Conservation (phyloP, 352 stramenopile genomes). For the Thraustochytrium sp. region DNA sequence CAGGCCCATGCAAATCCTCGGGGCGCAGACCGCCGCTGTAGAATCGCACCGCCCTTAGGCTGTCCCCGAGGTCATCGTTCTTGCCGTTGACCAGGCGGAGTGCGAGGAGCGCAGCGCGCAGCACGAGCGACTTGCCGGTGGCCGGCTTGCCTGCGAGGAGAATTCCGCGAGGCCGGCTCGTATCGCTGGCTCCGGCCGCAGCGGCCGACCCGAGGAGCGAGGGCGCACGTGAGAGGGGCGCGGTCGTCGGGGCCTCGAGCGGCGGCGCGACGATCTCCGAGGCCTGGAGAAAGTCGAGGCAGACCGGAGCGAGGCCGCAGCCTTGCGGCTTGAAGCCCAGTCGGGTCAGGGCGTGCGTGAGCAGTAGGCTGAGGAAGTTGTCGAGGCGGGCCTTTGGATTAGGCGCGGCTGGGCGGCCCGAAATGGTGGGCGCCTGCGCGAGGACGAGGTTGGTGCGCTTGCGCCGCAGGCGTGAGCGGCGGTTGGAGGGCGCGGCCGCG, state of each 20-base stretch:
- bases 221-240: no score
- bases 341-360: neutral
- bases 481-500: neutral
- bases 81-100: neutral
- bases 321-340: neutral
- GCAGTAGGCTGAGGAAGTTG: neutral
- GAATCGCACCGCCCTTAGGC: no score
- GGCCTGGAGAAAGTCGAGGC: neutral
- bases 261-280: neutral
- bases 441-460: conserved; percentile 27
- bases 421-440: neutral
- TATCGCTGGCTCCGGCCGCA: neutral
- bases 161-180: neutral
- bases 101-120: neutral
- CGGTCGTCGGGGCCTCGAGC: no score
- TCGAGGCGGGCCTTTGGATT: neutral
- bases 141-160: neutral
- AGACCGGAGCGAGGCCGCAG: neutral
- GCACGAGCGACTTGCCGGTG: neutral
- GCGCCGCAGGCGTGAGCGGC: neutral
- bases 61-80: no score
- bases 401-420: no score
- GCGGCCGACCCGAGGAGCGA: no score
- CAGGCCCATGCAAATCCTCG: no score
- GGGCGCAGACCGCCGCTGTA: no score